These are phyloP conservation scores for Alternaria gansuensis DNA, from an alignment of 2,329 filamentous ascomycete species.

Conservation along the genomic window DNA sequence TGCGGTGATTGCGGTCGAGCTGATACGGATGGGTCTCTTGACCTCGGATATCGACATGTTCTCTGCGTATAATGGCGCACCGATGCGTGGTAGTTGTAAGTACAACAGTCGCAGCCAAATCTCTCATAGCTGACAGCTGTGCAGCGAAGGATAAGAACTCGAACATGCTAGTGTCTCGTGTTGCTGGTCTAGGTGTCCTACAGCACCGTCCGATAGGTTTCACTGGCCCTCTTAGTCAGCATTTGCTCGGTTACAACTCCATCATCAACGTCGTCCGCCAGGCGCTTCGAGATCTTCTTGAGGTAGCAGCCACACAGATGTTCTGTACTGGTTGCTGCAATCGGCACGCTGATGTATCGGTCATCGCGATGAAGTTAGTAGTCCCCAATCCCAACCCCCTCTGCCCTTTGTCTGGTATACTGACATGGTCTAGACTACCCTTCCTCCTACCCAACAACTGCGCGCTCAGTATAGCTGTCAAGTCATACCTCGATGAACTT, in stretches of 20 bases:
- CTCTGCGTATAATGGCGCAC: conserved; percentile 64
- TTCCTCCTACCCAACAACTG: conserved; percentile 76
- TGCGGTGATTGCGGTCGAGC: conserved; percentile 82
- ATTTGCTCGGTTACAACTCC: conserved; percentile 85
- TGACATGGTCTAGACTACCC: conserved; percentile 60
- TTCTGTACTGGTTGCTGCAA: conserved; percentile 82
- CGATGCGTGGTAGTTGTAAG: conserved; percentile 62
- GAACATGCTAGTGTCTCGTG: conserved; percentile 83
- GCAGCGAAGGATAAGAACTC: conserved; percentile 77
- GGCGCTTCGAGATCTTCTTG: conserved; percentile 81
- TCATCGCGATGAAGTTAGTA: conserved; percentile 76
- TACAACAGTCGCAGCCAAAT: conserved; percentile 17
- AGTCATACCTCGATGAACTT: conserved; percentile 80
- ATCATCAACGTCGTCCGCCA: conserved; percentile 81
- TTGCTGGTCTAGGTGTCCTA: conserved; percentile 82
- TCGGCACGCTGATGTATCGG: conserved; percentile 66
- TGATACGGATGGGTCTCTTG: conserved; percentile 80
- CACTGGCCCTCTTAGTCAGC: conserved; percentile 91
- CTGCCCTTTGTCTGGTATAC: neutral
- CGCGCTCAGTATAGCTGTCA: conserved; percentile 79
- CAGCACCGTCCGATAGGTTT: conserved; percentile 88
- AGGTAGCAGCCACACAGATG: conserved; percentile 81
- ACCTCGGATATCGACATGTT: conserved; percentile 72
- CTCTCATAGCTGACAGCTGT: conserved; percentile 26
- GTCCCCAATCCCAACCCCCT: conserved; percentile 38